Evolutionary conservation across 2,329 filamentous ascomycete genomes (phyloP).

Genomic region (Onygenales sp.): DNA sequence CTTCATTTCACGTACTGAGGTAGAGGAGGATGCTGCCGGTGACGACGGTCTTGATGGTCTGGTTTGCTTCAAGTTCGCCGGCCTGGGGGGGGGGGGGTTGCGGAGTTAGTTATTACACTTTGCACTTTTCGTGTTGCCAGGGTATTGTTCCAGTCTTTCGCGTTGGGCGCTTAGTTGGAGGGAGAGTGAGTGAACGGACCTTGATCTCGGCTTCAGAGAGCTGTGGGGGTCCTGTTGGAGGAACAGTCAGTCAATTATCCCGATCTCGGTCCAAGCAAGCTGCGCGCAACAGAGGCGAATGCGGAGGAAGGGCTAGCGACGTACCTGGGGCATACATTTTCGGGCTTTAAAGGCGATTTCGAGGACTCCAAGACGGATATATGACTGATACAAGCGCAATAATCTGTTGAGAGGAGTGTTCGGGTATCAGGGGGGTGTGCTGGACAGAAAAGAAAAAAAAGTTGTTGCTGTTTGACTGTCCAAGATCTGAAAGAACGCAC

Average conservation of each 20-base stretch:
- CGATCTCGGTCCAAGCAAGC: background rate
- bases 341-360: background rate
- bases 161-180: too few species aligned
- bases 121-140: background rate
- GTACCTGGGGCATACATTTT: conserved; percentile 17
- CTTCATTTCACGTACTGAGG: conserved; percentile 43
- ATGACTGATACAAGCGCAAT: too few species aligned
- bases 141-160: too few species aligned
- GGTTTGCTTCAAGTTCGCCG: conserved; percentile 44
- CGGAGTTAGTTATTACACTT: background rate
- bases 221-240: conserved; percentile 30
- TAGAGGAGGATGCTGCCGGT: conserved; percentile 49
- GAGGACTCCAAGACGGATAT: background rate
- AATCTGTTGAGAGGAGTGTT: too few species aligned
- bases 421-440: too few species aligned
- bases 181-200: conserved; percentile 18
- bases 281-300: background rate
- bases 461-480: too few species aligned
- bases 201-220: conserved; percentile 38
- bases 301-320: background rate
- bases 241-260: background rate
- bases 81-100: conserved; percentile 19
- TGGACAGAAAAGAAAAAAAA: too few species aligned
- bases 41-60: conserved; percentile 46
- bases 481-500: too few species aligned